Evolutionary conservation across 176 grass and related monocot genomes (phyloP).

Genomic region (Chrysopogon serrulatus): DNA sequence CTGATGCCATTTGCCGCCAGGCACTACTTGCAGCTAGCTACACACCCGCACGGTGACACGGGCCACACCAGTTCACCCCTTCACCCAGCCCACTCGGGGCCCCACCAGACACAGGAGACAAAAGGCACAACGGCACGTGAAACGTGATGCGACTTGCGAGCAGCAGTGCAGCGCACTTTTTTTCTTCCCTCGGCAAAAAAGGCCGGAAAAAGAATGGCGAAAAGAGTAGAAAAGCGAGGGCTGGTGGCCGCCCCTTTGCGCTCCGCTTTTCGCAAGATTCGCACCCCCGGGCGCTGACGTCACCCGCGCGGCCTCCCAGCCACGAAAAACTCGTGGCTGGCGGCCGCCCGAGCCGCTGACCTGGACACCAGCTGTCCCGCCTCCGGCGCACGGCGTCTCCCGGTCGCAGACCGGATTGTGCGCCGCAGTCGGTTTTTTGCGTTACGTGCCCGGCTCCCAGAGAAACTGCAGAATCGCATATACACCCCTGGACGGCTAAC

Average conservation of each 20-base stretch:
- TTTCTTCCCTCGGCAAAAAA: neutral
- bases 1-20: no score
- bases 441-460: neutral
- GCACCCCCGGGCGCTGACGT: constrained; percentile 18
- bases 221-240: neutral
- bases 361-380: constrained; percentile 37
- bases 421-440: neutral
- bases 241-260: constrained; percentile 22
- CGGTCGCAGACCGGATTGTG: neutral
- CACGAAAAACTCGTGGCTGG: constrained; percentile 53
- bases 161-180: no score
- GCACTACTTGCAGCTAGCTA: no score
- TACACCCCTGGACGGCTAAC: no score
- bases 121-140: no score
- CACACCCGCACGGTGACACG: no score
- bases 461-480: neutral
- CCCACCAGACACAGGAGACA: no score
- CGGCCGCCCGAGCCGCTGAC: constrained; percentile 31
- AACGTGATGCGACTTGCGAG: no score
- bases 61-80: no score
- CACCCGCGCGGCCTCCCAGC: constrained; percentile 28
- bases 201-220: neutral
- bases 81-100: no score
- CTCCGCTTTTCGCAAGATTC: constrained; percentile 37
- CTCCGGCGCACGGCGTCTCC: neutral